Conservation (phyloP, 2,329 filamentous ascomycete species). For the Didymella pomorum region DNA sequence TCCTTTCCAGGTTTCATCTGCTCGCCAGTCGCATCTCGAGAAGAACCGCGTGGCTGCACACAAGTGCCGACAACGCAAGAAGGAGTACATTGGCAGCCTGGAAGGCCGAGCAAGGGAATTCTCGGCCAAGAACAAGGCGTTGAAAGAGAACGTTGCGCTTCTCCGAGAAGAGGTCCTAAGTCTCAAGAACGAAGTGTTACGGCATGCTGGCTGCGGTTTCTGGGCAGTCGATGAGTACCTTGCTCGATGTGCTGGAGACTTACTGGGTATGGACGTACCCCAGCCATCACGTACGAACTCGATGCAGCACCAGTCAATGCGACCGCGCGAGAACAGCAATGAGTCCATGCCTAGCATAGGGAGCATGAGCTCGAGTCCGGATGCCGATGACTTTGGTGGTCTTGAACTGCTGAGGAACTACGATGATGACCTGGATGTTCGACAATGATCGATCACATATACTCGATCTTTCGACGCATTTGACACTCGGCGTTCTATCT, state of each 20-base stretch:
- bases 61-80: conserved; percentile 76
- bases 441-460: background rate
- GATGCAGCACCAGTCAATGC: conserved; percentile 10
- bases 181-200: conserved; percentile 50
- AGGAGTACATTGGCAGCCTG: conserved; percentile 62
- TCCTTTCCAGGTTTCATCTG: conserved; percentile 46
- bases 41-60: conserved; percentile 76
- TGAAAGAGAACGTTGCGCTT: conserved; percentile 46
- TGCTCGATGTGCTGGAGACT: conserved; percentile 46
- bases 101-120: conserved; percentile 56
- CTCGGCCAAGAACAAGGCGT: conserved; percentile 45
- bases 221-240: conserved; percentile 51
- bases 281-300: conserved; percentile 1
- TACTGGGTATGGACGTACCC: conserved; percentile 40
- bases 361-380: conserved; percentile 21
- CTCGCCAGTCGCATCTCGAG: conserved; percentile 60
- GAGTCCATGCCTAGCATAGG: conserved; percentile 24
- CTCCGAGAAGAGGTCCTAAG: conserved; percentile 47
- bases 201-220: conserved; percentile 49
- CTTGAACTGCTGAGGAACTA: conserved; percentile 47
- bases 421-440: conserved; percentile 27
- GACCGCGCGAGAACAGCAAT: conserved; percentile 25
- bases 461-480: background rate
- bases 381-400: conserved; percentile 36
- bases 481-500: conserved; percentile 7